Evolutionary conservation across 768 basidiomycete species (phyloP).

Genomic region (Saitozyma sp.): DNA sequence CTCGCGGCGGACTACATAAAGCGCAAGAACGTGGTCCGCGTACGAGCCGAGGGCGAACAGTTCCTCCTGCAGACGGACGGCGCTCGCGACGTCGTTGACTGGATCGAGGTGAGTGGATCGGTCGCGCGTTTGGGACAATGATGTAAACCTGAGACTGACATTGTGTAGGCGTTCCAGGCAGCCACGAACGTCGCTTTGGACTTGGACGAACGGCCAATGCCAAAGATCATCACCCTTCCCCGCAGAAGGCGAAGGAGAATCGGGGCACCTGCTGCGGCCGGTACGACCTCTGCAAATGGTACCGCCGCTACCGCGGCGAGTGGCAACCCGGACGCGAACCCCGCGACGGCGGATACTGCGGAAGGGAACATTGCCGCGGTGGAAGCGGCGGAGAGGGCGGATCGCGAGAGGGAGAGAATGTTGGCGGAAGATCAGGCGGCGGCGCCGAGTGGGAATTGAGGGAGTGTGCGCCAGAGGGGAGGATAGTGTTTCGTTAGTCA

Average conservation of each 20-base stretch:
- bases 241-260: constrained; percentile 41
- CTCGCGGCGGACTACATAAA: constrained; percentile 93
- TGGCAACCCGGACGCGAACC: constrained; percentile 7
- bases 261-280: constrained; percentile 17
- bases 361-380: constrained; percentile 41
- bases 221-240: constrained; percentile 62
- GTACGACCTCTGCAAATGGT: constrained; percentile 1
- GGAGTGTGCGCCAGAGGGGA: too few species aligned
- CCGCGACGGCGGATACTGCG: constrained; percentile 34
- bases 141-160: constrained; percentile 2
- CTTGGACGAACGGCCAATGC: constrained; percentile 88
- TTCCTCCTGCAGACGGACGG: constrained; percentile 88
- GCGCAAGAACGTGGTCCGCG: constrained; percentile 87
- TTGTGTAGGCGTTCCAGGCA: constrained; percentile 74
- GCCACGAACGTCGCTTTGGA: constrained; percentile 89
- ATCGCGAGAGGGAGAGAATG: constrained; percentile 32
- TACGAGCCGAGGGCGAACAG: constrained; percentile 91
- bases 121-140: not conserved
- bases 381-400: constrained; percentile 27
- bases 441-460: not conserved
- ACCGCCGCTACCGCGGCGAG: constrained; percentile 11
- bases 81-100: constrained; percentile 80
- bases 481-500: too few species aligned
- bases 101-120: constrained; percentile 79
- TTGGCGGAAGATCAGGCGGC: constrained; percentile 43